Evolutionary conservation across 345 rosid genomes (phyloP).

Genomic region (Cardiospermum halicacabum): DNA sequence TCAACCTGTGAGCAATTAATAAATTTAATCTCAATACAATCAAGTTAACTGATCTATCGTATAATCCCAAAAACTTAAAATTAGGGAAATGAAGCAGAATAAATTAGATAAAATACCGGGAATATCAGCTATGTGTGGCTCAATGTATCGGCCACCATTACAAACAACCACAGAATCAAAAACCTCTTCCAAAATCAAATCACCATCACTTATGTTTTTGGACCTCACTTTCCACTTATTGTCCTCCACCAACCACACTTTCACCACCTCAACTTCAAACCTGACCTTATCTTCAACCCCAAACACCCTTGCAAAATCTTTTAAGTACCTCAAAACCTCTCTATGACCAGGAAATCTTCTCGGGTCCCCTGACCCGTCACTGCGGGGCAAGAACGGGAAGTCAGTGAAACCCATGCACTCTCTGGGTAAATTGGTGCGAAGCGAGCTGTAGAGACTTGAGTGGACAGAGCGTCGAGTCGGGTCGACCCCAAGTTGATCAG

Average conservation of each 20-base stretch:
- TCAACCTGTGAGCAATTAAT: too few relatives aligned
- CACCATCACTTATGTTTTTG: conserved; percentile 17
- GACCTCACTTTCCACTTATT: conserved; percentile 58
- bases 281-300: conserved; percentile 53
- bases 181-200: conserved; percentile 25
- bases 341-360: conserved; percentile 36
- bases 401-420: conserved; percentile 27
- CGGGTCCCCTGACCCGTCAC: conserved; percentile 10
- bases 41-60: too few relatives aligned
- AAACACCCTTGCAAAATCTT: conserved; percentile 59
- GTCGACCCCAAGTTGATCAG: conserved; percentile 23
- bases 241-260: conserved; percentile 32
- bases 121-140: conserved; percentile 62
- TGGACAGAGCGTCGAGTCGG: conserved; percentile 18
- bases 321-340: conserved; percentile 62
- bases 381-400: conserved; percentile 10
- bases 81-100: too few relatives aligned
- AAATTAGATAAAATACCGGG: conserved; percentile 3
- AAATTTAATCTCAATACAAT: too few relatives aligned
- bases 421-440: conserved; percentile 25
- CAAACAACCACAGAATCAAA: conserved; percentile 75
- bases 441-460: conserved; percentile 21
- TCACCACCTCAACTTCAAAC: conserved; percentile 54
- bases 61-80: too few relatives aligned
- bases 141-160: conserved; percentile 51